Evolutionary conservation across 2,329 filamentous ascomycete genomes (phyloP).

Genomic region (Ophiostoma sp.): DNA sequence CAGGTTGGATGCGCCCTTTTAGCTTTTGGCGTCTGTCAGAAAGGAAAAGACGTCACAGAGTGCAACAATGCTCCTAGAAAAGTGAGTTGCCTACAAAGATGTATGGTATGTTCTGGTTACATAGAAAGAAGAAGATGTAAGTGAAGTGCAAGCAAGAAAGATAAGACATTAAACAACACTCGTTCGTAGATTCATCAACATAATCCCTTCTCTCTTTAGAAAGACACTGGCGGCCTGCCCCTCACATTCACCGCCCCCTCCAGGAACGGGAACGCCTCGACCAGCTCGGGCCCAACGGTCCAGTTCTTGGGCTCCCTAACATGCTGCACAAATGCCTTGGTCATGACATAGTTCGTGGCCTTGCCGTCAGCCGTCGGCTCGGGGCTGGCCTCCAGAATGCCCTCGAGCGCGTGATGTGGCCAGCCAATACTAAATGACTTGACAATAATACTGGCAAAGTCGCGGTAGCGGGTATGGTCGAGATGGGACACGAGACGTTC

Average conservation of each 20-base stretch:
- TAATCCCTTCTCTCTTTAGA: background rate
- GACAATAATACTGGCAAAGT: slow-evolving; percentile 14
- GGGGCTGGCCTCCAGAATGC: slow-evolving; percentile 22
- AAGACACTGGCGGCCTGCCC: slow-evolving; percentile 2
- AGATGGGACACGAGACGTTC: slow-evolving; percentile 23
- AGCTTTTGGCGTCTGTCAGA: background rate
- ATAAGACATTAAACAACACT: background rate
- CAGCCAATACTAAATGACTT: slow-evolving; percentile 23
- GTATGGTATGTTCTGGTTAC: background rate
- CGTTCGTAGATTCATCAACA: background rate
- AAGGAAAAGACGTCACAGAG: background rate
- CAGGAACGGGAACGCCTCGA: slow-evolving; percentile 25
- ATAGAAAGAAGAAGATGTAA: too few relatives aligned
- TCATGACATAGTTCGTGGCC: slow-evolving; percentile 12
- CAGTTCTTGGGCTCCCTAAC: slow-evolving; percentile 24
- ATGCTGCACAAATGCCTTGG: slow-evolving; percentile 25
- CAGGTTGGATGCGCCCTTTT: too few relatives aligned
- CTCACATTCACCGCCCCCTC: slow-evolving; percentile 25
- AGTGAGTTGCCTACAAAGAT: background rate
- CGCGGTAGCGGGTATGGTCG: slow-evolving; percentile 22
- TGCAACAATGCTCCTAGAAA: background rate
- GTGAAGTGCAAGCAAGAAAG: background rate
- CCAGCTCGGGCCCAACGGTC: slow-evolving; percentile 26
- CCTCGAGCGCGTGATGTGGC: slow-evolving; percentile 10
- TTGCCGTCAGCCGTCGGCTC: slow-evolving; percentile 6